Evolutionary conservation across 108 stramenopile species (phyloP).

Genomic region (Nitzschia sp.): DNA sequence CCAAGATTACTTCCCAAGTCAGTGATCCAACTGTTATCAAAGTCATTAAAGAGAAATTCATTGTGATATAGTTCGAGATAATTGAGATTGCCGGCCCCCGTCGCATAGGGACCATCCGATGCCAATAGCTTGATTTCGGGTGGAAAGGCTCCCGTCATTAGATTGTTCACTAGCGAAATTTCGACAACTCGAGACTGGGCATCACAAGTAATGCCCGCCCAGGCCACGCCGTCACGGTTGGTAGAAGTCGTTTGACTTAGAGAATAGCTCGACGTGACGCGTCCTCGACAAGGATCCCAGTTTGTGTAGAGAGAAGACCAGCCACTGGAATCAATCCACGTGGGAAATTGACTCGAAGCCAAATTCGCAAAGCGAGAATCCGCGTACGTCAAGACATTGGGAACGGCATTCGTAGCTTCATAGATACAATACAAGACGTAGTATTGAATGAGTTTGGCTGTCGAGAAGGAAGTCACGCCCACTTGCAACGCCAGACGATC

Average conservation of each 20-base stretch:
- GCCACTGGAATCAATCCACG: background rate
- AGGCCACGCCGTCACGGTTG: background rate
- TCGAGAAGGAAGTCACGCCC: constrained; percentile 5
- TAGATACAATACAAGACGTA: constrained; percentile 34
- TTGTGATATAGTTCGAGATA: constrained; percentile 22
- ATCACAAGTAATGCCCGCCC: constrained; percentile 24
- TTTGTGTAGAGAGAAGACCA: constrained; percentile 5
- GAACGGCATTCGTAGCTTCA: constrained; percentile 17
- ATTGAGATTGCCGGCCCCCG: constrained; percentile 28
- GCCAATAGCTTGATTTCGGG: constrained; percentile 28
- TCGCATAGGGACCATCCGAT: constrained; percentile 16
- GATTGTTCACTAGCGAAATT: constrained; percentile 19
- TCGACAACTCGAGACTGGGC: background rate
- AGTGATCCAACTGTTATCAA: constrained; percentile 16
- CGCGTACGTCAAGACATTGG: constrained; percentile 13
- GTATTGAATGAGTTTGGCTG: constrained; percentile 22
- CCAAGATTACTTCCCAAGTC: constrained; percentile 29
- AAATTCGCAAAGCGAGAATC: constrained; percentile 15
- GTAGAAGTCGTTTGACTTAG: too few species aligned
- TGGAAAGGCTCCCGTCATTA: constrained; percentile 32
- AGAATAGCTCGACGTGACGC: background rate
- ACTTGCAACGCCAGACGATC: constrained; percentile 6
- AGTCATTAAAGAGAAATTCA: constrained; percentile 21
- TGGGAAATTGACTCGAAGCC: background rate
- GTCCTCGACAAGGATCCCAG: constrained; percentile 18